phyloP scores from a whole-genome alignment of 805 yeast species.

The Lachancea sp. region DNA sequence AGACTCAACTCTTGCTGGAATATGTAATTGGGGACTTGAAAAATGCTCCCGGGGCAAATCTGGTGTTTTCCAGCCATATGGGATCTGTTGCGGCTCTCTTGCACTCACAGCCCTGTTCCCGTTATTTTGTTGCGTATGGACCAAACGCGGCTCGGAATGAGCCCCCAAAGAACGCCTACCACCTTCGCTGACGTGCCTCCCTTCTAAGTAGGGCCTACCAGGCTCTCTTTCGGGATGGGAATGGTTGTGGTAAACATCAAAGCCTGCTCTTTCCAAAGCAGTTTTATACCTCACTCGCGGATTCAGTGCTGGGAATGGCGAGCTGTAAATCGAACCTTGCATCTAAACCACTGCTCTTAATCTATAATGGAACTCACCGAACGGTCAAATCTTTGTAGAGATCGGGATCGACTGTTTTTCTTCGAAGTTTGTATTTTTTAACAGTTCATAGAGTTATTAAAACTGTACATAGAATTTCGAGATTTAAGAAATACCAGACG shows the following conservation, averaged over 20 bases:
- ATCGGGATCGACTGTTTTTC: neutral
- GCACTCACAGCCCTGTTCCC: slow-evolving; percentile 1
- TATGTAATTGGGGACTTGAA: neutral
- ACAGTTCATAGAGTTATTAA: no score
- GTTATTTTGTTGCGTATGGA: neutral
- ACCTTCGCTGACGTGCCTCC: slow-evolving; percentile 5
- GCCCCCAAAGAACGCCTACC: neutral
- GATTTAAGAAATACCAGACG: neutral
- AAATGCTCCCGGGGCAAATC: neutral
- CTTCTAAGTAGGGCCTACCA: neutral
- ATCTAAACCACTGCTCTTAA: neutral
- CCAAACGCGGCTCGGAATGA: neutral
- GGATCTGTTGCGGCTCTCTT: neutral
- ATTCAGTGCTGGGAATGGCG: slow-evolving; percentile 64
- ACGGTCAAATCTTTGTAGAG: neutral
- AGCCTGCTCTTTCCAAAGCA: slow-evolving; percentile 79
- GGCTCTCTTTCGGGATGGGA: neutral
- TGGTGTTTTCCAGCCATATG: neutral
- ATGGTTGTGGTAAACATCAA: slow-evolving; percentile 40
- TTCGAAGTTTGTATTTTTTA: no score
- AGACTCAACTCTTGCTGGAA: neutral
- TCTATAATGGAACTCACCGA: neutral
- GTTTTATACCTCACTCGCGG: slow-evolving; percentile 56
- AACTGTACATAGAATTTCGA: no score
- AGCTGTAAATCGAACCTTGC: slow-evolving; percentile 23